Evolutionary conservation across 192 early-diverging fungal genomes (phyloP).

Genomic region (Lobulomyces angularis): DNA sequence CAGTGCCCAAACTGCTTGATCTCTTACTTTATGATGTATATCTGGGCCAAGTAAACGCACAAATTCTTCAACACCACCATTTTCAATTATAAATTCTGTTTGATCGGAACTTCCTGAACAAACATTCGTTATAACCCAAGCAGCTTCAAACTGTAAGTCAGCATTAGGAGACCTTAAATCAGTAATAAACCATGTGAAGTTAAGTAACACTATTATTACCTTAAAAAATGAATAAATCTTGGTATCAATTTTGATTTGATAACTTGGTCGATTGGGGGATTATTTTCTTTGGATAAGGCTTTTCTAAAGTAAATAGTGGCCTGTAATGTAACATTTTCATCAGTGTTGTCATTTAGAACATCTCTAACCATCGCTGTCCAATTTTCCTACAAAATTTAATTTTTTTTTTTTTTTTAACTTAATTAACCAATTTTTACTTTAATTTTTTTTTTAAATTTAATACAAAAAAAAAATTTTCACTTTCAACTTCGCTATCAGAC

Average conservation of each 20-base stretch:
- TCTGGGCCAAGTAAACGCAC: constrained; percentile 19
- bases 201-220: no score
- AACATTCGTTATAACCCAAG: constrained; percentile 43
- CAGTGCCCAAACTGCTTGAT: constrained; percentile 35
- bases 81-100: constrained; percentile 25
- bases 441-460: constrained; percentile 3
- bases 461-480: constrained; percentile 8
- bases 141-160: constrained; percentile 32
- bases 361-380: constrained; percentile 7
- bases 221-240: constrained; percentile 35
- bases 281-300: constrained; percentile 31
- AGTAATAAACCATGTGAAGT: no score
- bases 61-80: constrained; percentile 35
- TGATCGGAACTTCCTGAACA: constrained; percentile 30
- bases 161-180: no score
- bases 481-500: constrained; percentile 30
- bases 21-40: constrained; percentile 8
- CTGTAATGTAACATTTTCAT: constrained; percentile 24
- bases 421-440: no score
- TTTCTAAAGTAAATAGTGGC: constrained; percentile 33
- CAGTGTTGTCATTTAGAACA: constrained; percentile 25
- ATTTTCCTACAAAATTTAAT: not conserved
- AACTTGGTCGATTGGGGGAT: constrained; percentile 38
- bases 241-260: constrained; percentile 32
- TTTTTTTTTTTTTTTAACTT: no score